Base-by-base conservation (phyloP, 129 eudicot species). In the Tanacetum coccineum region DNA sequence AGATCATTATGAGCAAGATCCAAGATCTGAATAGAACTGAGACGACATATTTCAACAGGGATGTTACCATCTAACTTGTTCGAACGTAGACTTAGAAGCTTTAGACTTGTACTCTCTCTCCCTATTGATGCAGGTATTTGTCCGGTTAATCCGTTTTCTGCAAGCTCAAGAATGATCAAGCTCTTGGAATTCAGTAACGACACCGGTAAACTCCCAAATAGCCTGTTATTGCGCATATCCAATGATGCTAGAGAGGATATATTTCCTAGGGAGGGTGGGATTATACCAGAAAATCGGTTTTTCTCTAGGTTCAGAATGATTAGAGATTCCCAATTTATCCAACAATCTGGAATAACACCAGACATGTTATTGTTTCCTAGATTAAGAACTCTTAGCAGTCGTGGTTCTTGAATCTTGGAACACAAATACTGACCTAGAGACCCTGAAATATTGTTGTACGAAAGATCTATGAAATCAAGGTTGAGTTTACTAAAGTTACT, bases 321-420 rank as follows among this genome's bases (percentile, higher is more conserved):
- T 49, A 79, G 51, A 76, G 42, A 18, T 50, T 67, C 26, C 75
- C 76, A 70, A 57, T 62, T 75, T 42, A 9, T 68, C 79, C 51
- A 72, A 53, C 76, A 72, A 72, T 72, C 70, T 36, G 81, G 72
- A 11, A 81, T 67, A 63, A 61, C 81, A 21, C 85, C 76, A 21
- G 76, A 76, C 26, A 76, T 15, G 61, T 22, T 59, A 65, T 83
- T 83, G 3, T 32, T 28, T 1, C 56, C 82, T 11, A 79, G 70
- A 73, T 79, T 57, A 61, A 83, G 81, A 66, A 72, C 61, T 3
- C 11, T 4, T 50, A 76, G 1, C 20, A 2, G 13, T 13, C 53
- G 48, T 2, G 32, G 12, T 53, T 60, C 52, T 32, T 74, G 66
- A 8, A 65, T 26, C 2, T 32, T 17, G 11, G 55, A 50, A 68